phyloP scores from a whole-genome alignment of 2,329 filamentous ascomycete species.

The Talaromyces sp. region DNA sequence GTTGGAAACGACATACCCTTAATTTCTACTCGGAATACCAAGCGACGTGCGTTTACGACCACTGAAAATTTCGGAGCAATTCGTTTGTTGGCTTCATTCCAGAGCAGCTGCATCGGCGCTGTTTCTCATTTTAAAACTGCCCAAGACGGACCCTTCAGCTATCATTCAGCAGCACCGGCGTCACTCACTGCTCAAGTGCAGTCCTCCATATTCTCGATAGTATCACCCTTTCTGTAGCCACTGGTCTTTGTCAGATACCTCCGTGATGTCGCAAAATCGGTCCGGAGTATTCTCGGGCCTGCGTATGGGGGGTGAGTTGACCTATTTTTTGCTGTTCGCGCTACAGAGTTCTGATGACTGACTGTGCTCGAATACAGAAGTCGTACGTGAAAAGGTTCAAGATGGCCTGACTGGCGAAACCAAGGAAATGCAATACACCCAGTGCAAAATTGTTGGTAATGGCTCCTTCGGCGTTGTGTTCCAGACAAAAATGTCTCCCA shows the following conservation, averaged over 20 bases:
- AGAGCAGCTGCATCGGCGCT: conserved; percentile 20
- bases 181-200: conserved; percentile 47
- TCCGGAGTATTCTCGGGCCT: conserved; percentile 82
- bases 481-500: conserved; percentile 97
- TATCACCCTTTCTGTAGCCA: conserved; percentile 23
- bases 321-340: conserved; percentile 16
- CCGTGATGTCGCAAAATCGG: conserved; percentile 81
- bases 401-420: conserved; percentile 96
- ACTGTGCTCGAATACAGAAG: conserved; percentile 59
- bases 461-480: conserved; percentile 98
- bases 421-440: conserved; percentile 94
- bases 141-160: conserved; percentile 54
- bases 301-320: conserved; percentile 90
- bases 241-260: conserved; percentile 25
- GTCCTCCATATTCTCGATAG: conserved; percentile 43
- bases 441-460: conserved; percentile 99
- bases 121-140: conserved; percentile 37
- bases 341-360: conserved; percentile 1
- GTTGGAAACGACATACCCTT: not conserved
- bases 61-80: conserved; percentile 28
- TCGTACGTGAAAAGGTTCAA: conserved; percentile 97
- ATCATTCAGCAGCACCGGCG: conserved; percentile 34
- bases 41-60: conserved; percentile 22
- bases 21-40: not conserved
- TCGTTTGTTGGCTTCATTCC: conserved; percentile 31